These are phyloP conservation scores for Vitis rotundifolia DNA, from an alignment of 164 flowering plant genomes.

Conservation along the genomic window DNA sequence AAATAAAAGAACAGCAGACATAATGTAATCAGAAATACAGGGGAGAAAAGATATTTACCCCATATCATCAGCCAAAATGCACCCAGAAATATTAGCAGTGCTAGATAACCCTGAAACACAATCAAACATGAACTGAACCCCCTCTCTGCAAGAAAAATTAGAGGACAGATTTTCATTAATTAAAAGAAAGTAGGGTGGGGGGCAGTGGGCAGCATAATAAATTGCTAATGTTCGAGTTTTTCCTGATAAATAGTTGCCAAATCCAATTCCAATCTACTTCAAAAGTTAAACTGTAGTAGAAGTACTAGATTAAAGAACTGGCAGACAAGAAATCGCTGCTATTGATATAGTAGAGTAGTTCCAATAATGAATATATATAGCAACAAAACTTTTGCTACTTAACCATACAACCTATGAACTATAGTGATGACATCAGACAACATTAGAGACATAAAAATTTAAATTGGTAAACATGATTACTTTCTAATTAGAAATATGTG, in stretches of 20 bases:
- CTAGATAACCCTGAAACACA: constrained; percentile 76
- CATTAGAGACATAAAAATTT: too few relatives aligned
- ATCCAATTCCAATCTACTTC: too few relatives aligned
- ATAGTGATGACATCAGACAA: too few relatives aligned
- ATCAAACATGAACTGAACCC: constrained; percentile 97
- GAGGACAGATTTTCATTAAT: not conserved
- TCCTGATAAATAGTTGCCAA: not conserved
- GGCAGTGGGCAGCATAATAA: not conserved
- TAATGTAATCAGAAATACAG: not conserved
- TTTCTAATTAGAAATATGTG: too few relatives aligned
- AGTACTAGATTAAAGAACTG: too few relatives aligned
- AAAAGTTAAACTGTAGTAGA: too few relatives aligned
- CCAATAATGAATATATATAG: too few relatives aligned
- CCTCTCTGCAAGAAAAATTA: constrained; percentile 68
- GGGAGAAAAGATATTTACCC: constrained; percentile 53
- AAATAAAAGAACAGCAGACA: not conserved
- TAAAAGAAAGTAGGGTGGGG: not conserved
- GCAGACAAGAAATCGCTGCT: too few relatives aligned
- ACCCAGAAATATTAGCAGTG: constrained; percentile 61
- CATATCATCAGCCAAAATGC: constrained; percentile 99
- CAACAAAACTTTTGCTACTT: too few relatives aligned
- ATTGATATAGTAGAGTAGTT: too few relatives aligned
- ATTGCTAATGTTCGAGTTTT: not conserved
- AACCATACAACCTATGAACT: too few relatives aligned
- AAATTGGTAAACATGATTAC: too few relatives aligned